Evolutionary conservation across 345 rosid species (phyloP).

Genomic region (Moricandia arvensis): DNA sequence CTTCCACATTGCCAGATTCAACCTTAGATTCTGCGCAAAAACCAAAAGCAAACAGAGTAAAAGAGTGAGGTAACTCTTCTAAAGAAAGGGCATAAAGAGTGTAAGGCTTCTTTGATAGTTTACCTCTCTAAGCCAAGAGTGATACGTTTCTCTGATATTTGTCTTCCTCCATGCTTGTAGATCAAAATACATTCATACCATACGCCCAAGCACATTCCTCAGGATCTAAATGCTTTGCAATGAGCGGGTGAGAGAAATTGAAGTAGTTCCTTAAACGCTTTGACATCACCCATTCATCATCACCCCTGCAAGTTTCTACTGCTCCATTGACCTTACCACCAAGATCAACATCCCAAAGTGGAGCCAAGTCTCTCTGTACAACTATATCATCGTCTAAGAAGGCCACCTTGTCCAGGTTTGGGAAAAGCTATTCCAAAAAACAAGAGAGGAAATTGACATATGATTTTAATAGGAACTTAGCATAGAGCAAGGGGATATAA

Average conservation of each 20-base stretch:
- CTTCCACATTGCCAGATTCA: constrained; percentile 92
- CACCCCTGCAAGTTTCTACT: constrained; percentile 97
- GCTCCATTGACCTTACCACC: constrained; percentile 94
- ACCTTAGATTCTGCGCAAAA: constrained; percentile 70
- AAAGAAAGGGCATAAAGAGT: neutral
- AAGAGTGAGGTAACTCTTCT: constrained; percentile 2
- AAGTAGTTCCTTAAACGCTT: constrained; percentile 94
- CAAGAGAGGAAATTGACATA: neutral
- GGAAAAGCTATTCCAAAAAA: constrained; percentile 72
- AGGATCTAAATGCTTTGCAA: constrained; percentile 75
- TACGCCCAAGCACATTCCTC: constrained; percentile 99
- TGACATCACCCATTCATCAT: constrained; percentile 98
- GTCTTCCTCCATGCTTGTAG: constrained; percentile 87
- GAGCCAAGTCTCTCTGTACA: constrained; percentile 84
- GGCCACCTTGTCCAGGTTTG: constrained; percentile 87
- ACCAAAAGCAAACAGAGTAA: constrained; percentile 1
- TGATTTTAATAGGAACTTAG: neutral
- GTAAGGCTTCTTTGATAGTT: constrained; percentile 3
- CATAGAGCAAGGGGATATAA: neutral
- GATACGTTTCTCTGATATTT: constrained; percentile 79
- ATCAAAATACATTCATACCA: constrained; percentile 98
- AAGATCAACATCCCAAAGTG: constrained; percentile 91
- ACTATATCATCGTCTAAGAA: constrained; percentile 96
- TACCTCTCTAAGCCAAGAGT: constrained; percentile 97
- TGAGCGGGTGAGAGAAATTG: constrained; percentile 95